A percentile compares a stretch with the other conserved stretches of the same genome.
These are phyloP conservation scores for Phycomyces nitens DNA, from an alignment of 192 early-diverging fungal species.

Conservation along the genomic window DNA sequence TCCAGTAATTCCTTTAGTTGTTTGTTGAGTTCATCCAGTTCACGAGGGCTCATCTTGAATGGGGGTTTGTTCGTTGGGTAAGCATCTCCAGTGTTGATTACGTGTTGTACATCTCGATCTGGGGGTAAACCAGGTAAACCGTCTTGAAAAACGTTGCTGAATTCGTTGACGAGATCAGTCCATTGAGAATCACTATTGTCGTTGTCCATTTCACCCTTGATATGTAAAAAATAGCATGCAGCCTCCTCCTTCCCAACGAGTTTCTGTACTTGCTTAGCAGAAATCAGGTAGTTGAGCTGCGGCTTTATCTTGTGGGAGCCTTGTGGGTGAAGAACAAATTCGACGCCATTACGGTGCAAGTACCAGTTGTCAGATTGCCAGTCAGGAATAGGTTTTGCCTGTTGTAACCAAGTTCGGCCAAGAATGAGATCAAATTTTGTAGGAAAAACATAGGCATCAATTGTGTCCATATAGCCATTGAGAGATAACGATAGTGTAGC, in stretches of 20 bases:
- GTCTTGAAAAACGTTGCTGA: slow-evolving; percentile 1
- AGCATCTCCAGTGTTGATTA: slow-evolving; percentile 8
- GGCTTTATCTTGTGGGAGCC: neutral
- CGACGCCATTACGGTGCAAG: neutral
- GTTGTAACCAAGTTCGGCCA: neutral
- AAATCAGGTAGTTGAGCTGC: slow-evolving; percentile 3
- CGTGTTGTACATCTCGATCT: neutral
- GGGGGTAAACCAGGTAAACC: slow-evolving; percentile 8
- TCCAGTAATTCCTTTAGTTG: slow-evolving; percentile 22
- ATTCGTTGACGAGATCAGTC: neutral
- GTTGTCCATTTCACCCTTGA: neutral
- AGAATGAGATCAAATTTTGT: slow-evolving; percentile 12
- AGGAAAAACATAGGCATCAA: slow-evolving; percentile 1
- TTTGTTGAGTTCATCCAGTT: slow-evolving; percentile 30
- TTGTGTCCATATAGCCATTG: neutral
- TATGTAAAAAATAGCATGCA: neutral
- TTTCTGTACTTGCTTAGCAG: slow-evolving; percentile 6
- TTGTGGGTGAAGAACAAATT: neutral
- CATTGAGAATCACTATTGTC: neutral
- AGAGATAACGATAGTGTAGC: neutral
- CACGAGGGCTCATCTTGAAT: slow-evolving; percentile 10
- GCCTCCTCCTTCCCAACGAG: neutral
- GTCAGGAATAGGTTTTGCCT: neutral
- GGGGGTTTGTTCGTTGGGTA: neutral
- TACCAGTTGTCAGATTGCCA: neutral